Percentiles rank a stretch among this genome's conserved stretches.
These are phyloP conservation scores for Alternaria rosae DNA, from an alignment of 2,329 filamentous ascomycete genomes.

Conservation along the genomic window DNA sequence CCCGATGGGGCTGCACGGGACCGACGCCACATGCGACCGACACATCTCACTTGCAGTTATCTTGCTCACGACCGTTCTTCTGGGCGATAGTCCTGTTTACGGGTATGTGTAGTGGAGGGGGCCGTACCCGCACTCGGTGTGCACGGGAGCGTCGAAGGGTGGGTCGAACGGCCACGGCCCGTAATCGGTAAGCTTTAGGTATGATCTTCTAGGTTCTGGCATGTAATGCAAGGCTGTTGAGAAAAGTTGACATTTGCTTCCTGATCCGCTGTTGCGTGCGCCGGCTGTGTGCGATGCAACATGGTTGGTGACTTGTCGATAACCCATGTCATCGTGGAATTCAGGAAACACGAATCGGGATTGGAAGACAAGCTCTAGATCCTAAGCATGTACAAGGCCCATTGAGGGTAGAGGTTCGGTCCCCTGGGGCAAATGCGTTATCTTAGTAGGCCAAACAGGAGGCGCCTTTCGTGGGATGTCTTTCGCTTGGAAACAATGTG, in stretches of 20 bases:
- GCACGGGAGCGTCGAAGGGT: conserved; percentile 21
- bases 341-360: background rate
- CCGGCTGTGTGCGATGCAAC: background rate
- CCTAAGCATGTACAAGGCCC: background rate
- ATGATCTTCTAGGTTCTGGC: background rate
- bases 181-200: conserved; percentile 16
- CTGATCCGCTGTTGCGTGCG: conserved; percentile 16
- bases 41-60: background rate
- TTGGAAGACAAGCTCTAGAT: background rate
- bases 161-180: conserved; percentile 27
- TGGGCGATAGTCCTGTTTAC: background rate
- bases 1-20: conserved; percentile 3
- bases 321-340: background rate
- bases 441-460: background rate
- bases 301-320: background rate
- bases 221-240: background rate
- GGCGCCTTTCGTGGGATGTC: background rate
- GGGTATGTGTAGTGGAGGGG: conserved; percentile 2
- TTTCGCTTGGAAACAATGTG: background rate
- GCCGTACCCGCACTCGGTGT: conserved; percentile 16
- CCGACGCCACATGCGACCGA: background rate
- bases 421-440: background rate
- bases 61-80: background rate
- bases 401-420: background rate
- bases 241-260: conserved; percentile 1